Evolutionary conservation across 768 basidiomycete species (phyloP).

Genomic region (Tubosaeta brunneosetosa): DNA sequence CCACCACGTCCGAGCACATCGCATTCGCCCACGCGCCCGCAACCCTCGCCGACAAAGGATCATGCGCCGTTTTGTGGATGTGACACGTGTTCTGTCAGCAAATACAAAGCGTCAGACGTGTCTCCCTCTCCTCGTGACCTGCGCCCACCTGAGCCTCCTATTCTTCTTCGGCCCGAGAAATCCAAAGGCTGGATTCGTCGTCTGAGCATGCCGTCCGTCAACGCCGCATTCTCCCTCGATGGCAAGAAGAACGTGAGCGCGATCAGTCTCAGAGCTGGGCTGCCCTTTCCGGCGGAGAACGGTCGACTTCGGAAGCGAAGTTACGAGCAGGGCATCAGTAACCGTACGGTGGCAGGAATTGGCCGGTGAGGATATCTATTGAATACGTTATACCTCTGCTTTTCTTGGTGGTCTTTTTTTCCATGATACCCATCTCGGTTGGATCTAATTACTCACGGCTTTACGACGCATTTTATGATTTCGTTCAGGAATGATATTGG

Average conservation of each 20-base stretch:
- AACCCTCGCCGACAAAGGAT: conserved; percentile 26
- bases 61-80: conserved; percentile 69
- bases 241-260: conserved; percentile 49
- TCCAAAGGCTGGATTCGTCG: conserved; percentile 72
- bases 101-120: conserved; percentile 41
- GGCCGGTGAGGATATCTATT: conserved; percentile 26
- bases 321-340: conserved; percentile 35
- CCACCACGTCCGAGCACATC: conserved; percentile 19
- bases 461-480: neutral
- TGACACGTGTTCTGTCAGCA: conserved; percentile 54
- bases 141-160: conserved; percentile 41
- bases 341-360: conserved; percentile 52
- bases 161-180: conserved; percentile 48
- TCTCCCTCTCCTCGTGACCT: conserved; percentile 30
- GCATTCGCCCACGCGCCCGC: conserved; percentile 28
- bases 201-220: conserved; percentile 70
- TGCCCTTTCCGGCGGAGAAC: conserved; percentile 41
- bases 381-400: conserved; percentile 3
- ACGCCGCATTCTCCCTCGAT: conserved; percentile 56
- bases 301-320: conserved; percentile 39
- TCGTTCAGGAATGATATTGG: neutral
- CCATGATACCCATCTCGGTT: neutral
- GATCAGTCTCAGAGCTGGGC: conserved; percentile 32
- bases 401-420: neutral
- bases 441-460: neutral